A percentile compares a stretch with the other conserved stretches of the same genome.
Conservation (phyloP, 306 rosid species). For the Lotus japonicus region DNA sequence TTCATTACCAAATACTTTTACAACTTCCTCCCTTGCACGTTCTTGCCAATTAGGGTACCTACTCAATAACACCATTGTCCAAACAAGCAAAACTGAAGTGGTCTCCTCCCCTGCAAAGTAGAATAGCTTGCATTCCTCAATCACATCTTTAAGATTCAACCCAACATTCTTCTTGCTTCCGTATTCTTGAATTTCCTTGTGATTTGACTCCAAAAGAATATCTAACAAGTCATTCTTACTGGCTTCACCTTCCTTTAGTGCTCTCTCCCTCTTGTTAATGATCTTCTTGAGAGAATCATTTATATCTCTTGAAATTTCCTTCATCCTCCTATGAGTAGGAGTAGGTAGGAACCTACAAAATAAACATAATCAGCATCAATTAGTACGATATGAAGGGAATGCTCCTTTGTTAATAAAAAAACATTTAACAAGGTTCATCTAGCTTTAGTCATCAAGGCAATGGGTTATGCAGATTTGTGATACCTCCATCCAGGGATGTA, state of each 20-base stretch:
- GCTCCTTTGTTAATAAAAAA: no score
- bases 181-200: constrained; percentile 24
- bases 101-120: constrained; percentile 48
- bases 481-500: not conserved
- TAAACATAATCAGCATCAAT: not conserved
- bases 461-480: no score
- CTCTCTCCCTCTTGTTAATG: constrained; percentile 21
- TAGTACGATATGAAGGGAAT: no score
- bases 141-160: constrained; percentile 28
- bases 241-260: constrained; percentile 17
- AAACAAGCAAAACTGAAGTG: constrained; percentile 29
- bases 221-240: constrained; percentile 8
- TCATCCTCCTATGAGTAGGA: constrained; percentile 12
- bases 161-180: constrained; percentile 28
- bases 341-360: constrained; percentile 33
- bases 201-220: constrained; percentile 34
- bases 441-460: no score
- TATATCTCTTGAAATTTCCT: not conserved
- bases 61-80: constrained; percentile 34
- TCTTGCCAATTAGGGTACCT: constrained; percentile 24
- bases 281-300: constrained; percentile 11
- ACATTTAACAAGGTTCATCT: no score
- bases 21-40: constrained; percentile 33
- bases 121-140: constrained; percentile 33
- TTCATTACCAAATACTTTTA: not conserved